These are phyloP conservation scores for Metschnikowia santaceciliae DNA, from an alignment of 805 yeast genomes.

Conservation along the genomic window DNA sequence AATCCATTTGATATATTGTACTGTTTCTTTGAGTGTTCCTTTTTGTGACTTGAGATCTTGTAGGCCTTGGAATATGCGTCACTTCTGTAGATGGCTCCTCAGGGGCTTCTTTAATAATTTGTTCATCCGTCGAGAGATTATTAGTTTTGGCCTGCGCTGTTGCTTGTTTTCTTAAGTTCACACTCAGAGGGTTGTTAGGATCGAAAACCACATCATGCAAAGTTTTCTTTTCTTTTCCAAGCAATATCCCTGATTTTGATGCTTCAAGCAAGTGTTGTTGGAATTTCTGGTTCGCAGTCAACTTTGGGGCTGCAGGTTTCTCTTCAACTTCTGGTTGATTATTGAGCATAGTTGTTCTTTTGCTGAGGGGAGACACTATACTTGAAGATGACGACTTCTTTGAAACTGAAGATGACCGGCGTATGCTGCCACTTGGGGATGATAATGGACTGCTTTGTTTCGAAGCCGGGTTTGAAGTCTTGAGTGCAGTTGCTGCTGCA, in stretches of 20 bases:
- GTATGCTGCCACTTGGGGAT: slow-evolving; percentile 19
- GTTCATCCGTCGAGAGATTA: background rate
- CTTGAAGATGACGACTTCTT: slow-evolving; percentile 5
- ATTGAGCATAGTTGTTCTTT: slow-evolving; percentile 8
- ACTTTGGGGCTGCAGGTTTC: slow-evolving; percentile 8
- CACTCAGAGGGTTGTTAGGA: slow-evolving; percentile 32
- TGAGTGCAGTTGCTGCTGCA: slow-evolving; percentile 32
- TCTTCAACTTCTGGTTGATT: slow-evolving; percentile 12
- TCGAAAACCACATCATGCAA: slow-evolving; percentile 38
- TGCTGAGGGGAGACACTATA: slow-evolving; percentile 7
- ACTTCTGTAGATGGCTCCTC: background rate
- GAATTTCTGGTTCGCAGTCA: slow-evolving; percentile 37
- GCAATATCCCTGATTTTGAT: slow-evolving; percentile 33
- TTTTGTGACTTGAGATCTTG: slow-evolving; percentile 17
- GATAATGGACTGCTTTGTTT: slow-evolving; percentile 3
- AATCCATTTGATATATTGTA: slow-evolving; percentile 14
- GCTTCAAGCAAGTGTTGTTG: slow-evolving; percentile 38
- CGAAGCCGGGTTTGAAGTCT: background rate
- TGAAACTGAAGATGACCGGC: slow-evolving; percentile 7
- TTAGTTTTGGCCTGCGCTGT: background rate
- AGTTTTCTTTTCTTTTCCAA: slow-evolving; percentile 35
- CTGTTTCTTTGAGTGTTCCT: slow-evolving; percentile 26
- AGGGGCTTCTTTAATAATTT: background rate
- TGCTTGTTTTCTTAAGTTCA: slow-evolving; percentile 12
- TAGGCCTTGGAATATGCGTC: slow-evolving; percentile 4